Evolutionary conservation across 768 basidiomycete species (phyloP), one percentile per base, ranked within the genome.

Genomic region (Auricularia sp.): DNA sequence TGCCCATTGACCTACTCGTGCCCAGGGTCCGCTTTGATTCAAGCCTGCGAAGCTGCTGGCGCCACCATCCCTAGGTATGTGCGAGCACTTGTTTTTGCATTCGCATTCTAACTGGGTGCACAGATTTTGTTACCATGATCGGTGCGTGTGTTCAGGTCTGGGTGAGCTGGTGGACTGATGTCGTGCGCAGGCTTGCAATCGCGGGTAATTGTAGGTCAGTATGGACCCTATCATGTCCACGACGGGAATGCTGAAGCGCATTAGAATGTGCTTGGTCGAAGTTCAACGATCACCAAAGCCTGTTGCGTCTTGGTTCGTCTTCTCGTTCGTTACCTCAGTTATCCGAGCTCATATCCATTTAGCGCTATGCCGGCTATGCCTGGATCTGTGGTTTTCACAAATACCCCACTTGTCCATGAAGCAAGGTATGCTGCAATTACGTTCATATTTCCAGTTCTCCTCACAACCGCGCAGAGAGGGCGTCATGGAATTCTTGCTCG

Each of bases 331-430:
- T 6, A 62, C 39, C 59, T 39, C 23, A 29, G 68, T 66, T 36
- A 67, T 67, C 6, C 21, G 56, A 47, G 62, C 51, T 66, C 66
- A 63, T 35, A 42, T 36, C 16, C 61, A 54, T 67, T 56, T 67
- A 92, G 90, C 74, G 96, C 97, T 4, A 96, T 97, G 90, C 97
- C 97, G 44, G 97, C 96, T 21, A 94, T 97, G 92, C 90, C 87
- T 51, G 94, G 91, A 59, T 79, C 90, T 18, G 93, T 92, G 71
- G 93, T 97, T 14, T 96, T 87, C 74, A 97, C 94, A 36, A 93
- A 96, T 75, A 91, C 90, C 2, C 94, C 94, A 36, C 78, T 94
- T 4, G 90, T 93, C 3, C 91, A 93, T 70, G 88, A 91, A 81
- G 91, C 90, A 69, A 83, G 88, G 89, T 90, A 71, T 63, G 63